phyloP scores from a whole-genome alignment of 2,329 filamentous ascomycete genomes.

The Botryosphaeria dothidea region DNA sequence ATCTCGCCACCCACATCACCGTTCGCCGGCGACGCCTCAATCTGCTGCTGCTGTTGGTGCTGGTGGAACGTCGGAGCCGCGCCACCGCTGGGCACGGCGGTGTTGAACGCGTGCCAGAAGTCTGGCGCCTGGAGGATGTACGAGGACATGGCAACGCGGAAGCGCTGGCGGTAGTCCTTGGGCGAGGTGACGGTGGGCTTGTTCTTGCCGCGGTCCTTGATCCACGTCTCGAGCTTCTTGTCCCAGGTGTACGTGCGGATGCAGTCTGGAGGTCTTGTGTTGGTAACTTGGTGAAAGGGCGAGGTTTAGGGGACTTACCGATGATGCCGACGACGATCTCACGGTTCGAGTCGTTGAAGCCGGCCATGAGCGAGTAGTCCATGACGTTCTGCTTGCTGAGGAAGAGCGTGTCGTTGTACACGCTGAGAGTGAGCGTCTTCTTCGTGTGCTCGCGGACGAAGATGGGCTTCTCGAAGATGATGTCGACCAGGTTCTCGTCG shows the following conservation, averaged over 20 bases:
- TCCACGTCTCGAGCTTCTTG: slow-evolving; percentile 99
- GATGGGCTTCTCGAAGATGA: slow-evolving; percentile 94
- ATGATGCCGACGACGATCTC: slow-evolving; percentile 98
- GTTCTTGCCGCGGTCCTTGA: slow-evolving; percentile 90
- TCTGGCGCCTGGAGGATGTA: slow-evolving; percentile 76
- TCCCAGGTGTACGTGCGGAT: slow-evolving; percentile 99
- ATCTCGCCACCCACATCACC: not conserved
- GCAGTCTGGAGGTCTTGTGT: slow-evolving; percentile 60
- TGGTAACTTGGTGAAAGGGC: not conserved
- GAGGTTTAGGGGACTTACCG: slow-evolving; percentile 27
- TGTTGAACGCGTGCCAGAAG: slow-evolving; percentile 69
- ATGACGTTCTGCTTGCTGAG: slow-evolving; percentile 94
- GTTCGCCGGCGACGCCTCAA: not conserved
- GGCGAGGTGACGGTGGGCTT: slow-evolving; percentile 94
- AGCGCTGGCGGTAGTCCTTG: slow-evolving; percentile 95
- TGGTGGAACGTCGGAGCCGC: not conserved
- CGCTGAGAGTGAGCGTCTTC: slow-evolving; percentile 84
- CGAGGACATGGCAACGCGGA: slow-evolving; percentile 94
- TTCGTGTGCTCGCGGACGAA: slow-evolving; percentile 96
- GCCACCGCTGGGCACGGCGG: not conserved
- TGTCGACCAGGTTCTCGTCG: slow-evolving; percentile 98
- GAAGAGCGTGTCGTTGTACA: slow-evolving; percentile 98
- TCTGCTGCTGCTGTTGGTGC: not conserved
- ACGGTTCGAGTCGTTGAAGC: slow-evolving; percentile 84
- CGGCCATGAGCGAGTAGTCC: slow-evolving; percentile 99